A percentile compares a stretch with the other conserved stretches of the same genome.
phyloP scores from a whole-genome alignment of 805 yeast genomes.

The Myxozyma neotropica region DNA sequence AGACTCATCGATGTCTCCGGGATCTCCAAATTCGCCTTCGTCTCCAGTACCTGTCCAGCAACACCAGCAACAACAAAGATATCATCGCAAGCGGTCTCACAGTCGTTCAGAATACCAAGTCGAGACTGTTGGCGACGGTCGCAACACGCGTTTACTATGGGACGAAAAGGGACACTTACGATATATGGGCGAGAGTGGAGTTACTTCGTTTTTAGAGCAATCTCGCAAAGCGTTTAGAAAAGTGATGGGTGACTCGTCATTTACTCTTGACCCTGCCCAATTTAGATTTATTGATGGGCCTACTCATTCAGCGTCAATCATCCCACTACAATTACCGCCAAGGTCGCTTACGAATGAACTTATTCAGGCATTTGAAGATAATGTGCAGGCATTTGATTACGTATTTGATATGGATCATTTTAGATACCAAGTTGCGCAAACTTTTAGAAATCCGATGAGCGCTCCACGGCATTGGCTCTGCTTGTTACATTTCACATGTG shows the following conservation, averaged over 20 bases:
- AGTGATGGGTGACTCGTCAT: conserved; percentile 43
- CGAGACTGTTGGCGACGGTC: conserved; percentile 33
- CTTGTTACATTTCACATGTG: conserved; percentile 47
- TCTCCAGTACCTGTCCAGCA: conserved; percentile 28
- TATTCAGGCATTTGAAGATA: conserved; percentile 44
- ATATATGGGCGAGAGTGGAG: conserved; percentile 50
- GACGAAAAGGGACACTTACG: conserved; percentile 47
- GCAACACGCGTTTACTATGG: conserved; percentile 42
- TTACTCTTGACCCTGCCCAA: conserved; percentile 47
- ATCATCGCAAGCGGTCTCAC: conserved; percentile 26
- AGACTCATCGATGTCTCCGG: conserved; percentile 10
- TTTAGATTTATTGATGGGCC: conserved; percentile 47
- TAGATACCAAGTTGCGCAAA: conserved; percentile 39
- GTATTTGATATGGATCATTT: conserved; percentile 46
- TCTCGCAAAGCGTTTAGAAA: conserved; percentile 46
- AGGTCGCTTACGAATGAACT: conserved; percentile 41
- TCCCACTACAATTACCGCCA: conserved; percentile 42
- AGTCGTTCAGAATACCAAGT: conserved; percentile 29
- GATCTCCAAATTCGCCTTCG: conserved; percentile 17
- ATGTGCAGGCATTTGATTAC: conserved; percentile 48
- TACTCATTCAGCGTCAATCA: conserved; percentile 34
- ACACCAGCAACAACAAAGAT: conserved; percentile 26
- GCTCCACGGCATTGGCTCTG: conserved; percentile 41
- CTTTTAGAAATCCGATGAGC: conserved; percentile 43
- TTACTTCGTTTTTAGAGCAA: conserved; percentile 48